A percentile compares a stretch with the other conserved stretches of the same genome.
Conservation (phyloP, 1,284 basidiomycete genomes). For the Cutaneotrichosporon spelunceum region DNA sequence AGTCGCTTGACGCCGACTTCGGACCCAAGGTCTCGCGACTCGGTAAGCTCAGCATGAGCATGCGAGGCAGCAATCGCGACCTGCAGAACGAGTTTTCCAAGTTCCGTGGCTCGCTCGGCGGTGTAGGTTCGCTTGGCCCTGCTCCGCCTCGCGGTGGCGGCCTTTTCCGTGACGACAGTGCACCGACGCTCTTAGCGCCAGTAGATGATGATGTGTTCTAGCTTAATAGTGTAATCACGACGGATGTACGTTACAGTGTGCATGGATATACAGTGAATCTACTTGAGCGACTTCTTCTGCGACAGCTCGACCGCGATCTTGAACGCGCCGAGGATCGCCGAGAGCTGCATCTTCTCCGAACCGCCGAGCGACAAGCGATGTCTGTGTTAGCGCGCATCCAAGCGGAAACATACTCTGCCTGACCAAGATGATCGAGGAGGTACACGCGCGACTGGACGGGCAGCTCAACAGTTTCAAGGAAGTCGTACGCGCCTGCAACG, state of each 20-base stretch:
- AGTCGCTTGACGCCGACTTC: constrained; percentile 18
- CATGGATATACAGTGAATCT: constrained; percentile 13
- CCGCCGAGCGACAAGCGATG: constrained; percentile 89
- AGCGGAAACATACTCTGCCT: constrained; percentile 67
- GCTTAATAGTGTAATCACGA: neutral
- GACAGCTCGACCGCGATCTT: constrained; percentile 80
- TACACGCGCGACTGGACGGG: constrained; percentile 83
- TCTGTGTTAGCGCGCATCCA: constrained; percentile 53
- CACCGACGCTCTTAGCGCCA: constrained; percentile 12
- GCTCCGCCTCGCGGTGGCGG: constrained; percentile 12
- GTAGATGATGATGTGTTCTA: constrained; percentile 23
- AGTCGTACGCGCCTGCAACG: constrained; percentile 89
- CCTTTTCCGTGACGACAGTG: constrained; percentile 16
- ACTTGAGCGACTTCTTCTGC: constrained; percentile 34
- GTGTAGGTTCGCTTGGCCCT: constrained; percentile 10
- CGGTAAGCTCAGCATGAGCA: constrained; percentile 10
- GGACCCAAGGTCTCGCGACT: constrained; percentile 13
- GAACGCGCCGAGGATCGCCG: constrained; percentile 86
- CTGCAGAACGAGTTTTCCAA: constrained; percentile 20
- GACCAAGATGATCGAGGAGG: constrained; percentile 83
- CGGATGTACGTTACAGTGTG: constrained; percentile 18
- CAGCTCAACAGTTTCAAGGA: constrained; percentile 79
- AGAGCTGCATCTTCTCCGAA: constrained; percentile 90
- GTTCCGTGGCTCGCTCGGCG: constrained; percentile 10
- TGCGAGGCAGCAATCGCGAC: constrained; percentile 13